Evolutionary conservation across 2,329 filamentous ascomycete genomes (phyloP), one percentile per base, ranked within the genome.

Genomic region (Pseudogymnoascus sp.): DNA sequence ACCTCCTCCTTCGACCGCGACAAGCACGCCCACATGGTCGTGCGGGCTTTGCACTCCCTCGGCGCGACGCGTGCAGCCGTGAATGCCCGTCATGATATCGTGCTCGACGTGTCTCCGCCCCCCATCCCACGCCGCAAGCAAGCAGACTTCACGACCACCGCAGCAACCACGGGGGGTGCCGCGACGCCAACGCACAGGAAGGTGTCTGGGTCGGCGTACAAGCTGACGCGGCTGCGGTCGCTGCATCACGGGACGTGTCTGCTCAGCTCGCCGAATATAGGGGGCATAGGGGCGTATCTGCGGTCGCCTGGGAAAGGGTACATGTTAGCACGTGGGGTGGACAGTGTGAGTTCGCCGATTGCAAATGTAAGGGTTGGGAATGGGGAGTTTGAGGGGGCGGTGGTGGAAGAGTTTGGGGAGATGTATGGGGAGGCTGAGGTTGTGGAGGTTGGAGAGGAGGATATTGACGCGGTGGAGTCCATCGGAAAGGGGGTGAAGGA

Each of bases 211-310:
- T 97, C 92, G 0, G 94, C 94, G 9, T 99, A 96, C 77, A 97
- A 97, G 75, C 80, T 99, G 61, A 97, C 90, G 0, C 81, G 89
- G 25, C 78, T 84, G 58, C 82, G 93, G 48, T 88, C 92, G 6
- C 79, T 99, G 63, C 94, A 99, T 74, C 94, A 99, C 74, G 94
- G 92, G 6, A 99, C 94, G 0, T 94, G 92, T 69, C 79, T 99
- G 45, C 79, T 97, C 1, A 79, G 82, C 35, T 92, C 90, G 61
- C 87, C 88, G 1, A 89, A 96, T 71, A 77, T 97, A 42, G 73
- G 77, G 31, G 75, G 79, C 40, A 88, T 97, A 29, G 84, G 86
- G 1, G 75, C 80, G 2, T 85, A 93, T 69, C 74, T 99, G 66
- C 82, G 84, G 21, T 92, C 90, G n/a, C 90, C 92, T 0, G 90